phyloP scores from a whole-genome alignment of 1,284 basidiomycete genomes.

The Heliocybe sulcata region DNA sequence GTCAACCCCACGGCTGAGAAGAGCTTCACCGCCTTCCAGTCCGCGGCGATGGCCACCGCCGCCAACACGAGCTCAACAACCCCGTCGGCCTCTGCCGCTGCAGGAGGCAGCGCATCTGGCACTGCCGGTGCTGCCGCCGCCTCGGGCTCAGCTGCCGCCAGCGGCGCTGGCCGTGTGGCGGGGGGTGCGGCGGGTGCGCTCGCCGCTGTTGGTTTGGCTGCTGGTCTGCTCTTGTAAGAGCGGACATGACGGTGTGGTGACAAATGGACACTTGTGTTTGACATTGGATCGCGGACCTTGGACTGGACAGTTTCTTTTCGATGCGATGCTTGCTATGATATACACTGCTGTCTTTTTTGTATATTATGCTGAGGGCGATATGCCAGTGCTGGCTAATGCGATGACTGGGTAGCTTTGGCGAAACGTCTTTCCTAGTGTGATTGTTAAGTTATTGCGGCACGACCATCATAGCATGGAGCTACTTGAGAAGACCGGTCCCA shows the following conservation, averaged over 20 bases:
- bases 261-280: no score
- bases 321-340: not conserved
- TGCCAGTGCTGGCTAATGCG: not conserved
- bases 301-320: not conserved
- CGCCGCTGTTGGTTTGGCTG: slow-evolving; percentile 25
- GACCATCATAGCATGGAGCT: not conserved
- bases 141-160: slow-evolving; percentile 8
- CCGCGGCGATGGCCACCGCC: slow-evolving; percentile 22
- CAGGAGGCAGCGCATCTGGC: slow-evolving; percentile 10
- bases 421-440: not conserved
- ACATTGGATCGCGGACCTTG: not conserved
- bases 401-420: not conserved
- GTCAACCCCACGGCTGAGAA: slow-evolving; percentile 26
- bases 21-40: slow-evolving; percentile 25
- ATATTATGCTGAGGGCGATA: not conserved
- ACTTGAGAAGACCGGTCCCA: not conserved
- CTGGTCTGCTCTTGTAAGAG: slow-evolving; percentile 27
- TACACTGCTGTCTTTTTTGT: not conserved
- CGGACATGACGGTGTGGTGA: not conserved
- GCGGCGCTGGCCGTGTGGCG: slow-evolving; percentile 14
- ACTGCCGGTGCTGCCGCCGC: slow-evolving; percentile 7
- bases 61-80: slow-evolving; percentile 16
- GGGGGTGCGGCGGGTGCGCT: slow-evolving; percentile 22
- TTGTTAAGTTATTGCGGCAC: not conserved
- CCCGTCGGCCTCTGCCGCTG: slow-evolving; percentile 10